Evolutionary conservation across 2,329 filamentous ascomycete genomes (phyloP), one percentile per base, ranked within the genome.

Genomic region (Arthrobotrys musiformis): DNA sequence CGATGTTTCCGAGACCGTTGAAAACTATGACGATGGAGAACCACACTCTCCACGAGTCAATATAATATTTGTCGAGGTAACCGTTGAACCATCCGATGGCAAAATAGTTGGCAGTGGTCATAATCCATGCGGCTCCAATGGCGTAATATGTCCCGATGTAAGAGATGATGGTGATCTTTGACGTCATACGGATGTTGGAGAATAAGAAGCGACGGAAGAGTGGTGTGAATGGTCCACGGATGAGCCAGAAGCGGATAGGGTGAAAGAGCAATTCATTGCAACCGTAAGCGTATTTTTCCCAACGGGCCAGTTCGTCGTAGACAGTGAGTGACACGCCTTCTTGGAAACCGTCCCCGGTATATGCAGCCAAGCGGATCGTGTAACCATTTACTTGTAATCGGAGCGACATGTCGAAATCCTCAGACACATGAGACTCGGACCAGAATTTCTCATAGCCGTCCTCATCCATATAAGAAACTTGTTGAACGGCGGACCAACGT

Each of bases 271-370:
- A 86, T 84, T 94, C 92, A 82, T 92, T 92, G 84, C 92, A 94
- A 40, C 92, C 92, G 81, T 93, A 94, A 2, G 92, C 92, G 82
- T 93, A 93, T 84, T 94, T 94, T 82, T 94, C 92, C 92, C 92
- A 94, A 70, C 92, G 90, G 1, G 91, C 90, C 75, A 94, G 86
- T 83, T 94, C 92, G 83, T 94, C 92, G 82, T 94, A 93, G 8
- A 94, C 91, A 0, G 92, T 94, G 70, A 94, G 85, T 0, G 92
- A 94, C 66, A 94, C 92, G 79, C 92, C 92, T 82, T 94, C 92
- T 82, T 93, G 91, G 86, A 93, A 93, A 58, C 90, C 91, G n/a
- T 91, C 89, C 40, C 90, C 90, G 5, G 90, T 89, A 87, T 91
- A 93, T 19, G 90, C 89, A 7, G 89, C 91, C 24, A 93, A 86